These are phyloP conservation scores for Pyricularia pennisetigena DNA, from an alignment of 2,329 filamentous ascomycete genomes.

Conservation along the genomic window DNA sequence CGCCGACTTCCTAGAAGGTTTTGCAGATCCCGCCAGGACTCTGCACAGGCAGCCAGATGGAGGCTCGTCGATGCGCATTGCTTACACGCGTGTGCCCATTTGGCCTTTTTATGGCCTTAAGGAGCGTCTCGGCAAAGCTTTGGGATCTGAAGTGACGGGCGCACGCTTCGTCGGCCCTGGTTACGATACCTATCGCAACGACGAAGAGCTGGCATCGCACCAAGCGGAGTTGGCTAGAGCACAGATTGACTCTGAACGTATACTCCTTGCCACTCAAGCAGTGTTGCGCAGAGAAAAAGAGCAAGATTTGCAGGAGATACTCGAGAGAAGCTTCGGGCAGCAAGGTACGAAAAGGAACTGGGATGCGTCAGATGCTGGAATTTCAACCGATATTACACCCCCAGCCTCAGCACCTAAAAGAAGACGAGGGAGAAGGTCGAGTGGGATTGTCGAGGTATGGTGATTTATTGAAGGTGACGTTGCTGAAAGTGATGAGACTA, in stretches of 20 bases:
- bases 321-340: conserved; percentile 31
- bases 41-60: conserved; percentile 6
- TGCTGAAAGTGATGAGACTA: background rate
- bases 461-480: background rate
- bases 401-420: background rate
- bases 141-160: conserved; percentile 41
- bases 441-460: background rate
- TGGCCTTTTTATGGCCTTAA: conserved; percentile 46
- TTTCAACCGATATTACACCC: background rate
- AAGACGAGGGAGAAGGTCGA: background rate
- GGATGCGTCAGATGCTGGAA: background rate
- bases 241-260: conserved; percentile 23
- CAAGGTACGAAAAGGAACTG: conserved; percentile 10
- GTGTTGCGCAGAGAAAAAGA: conserved; percentile 22
- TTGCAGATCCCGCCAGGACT: conserved; percentile 35
- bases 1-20: conserved; percentile 36
- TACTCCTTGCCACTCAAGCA: background rate
- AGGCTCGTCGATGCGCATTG: conserved; percentile 19
- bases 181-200: conserved; percentile 8
- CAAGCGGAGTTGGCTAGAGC: conserved; percentile 33
- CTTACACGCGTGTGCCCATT: conserved; percentile 36
- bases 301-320: conserved; percentile 24
- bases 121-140: conserved; percentile 42
- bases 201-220: conserved; percentile 17
- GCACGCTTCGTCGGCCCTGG: conserved; percentile 14